Conservation (phyloP, 2,329 filamentous ascomycete species). For the Aureobasidium vineae region DNA sequence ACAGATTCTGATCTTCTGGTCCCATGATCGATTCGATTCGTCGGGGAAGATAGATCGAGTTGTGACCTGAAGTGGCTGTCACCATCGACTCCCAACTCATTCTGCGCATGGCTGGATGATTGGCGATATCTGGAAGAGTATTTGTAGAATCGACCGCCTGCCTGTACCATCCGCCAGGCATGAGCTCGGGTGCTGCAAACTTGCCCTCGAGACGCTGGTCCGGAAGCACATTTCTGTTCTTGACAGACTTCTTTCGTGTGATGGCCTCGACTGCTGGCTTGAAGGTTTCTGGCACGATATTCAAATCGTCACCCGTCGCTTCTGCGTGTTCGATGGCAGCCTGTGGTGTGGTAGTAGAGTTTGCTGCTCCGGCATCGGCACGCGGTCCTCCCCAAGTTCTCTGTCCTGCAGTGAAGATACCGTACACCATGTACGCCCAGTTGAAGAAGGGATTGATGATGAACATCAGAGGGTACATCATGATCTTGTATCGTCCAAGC, state of each 20-base stretch:
- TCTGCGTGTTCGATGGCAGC: conserved; percentile 82
- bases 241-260: conserved; percentile 42
- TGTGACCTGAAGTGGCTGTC: conserved; percentile 56
- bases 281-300: conserved; percentile 86
- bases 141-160: conserved; percentile 58
- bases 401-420: conserved; percentile 90
- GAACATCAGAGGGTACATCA: conserved; percentile 95
- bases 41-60: conserved; percentile 65
- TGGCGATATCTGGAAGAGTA: conserved; percentile 16
- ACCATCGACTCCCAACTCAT: conserved; percentile 54
- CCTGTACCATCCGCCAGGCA: conserved; percentile 66
- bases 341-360: conserved; percentile 70
- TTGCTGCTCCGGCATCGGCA: conserved; percentile 80
- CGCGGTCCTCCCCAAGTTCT: conserved; percentile 94
- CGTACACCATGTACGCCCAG: conserved; percentile 97
- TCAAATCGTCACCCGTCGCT: conserved; percentile 79
- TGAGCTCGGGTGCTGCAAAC: conserved; percentile 69
- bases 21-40: conserved; percentile 71
- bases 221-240: conserved; percentile 65
- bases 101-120: conserved; percentile 29
- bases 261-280: conserved; percentile 55
- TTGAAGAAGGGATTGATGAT: conserved; percentile 95
- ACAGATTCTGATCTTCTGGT: conserved; percentile 72
- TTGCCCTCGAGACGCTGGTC: conserved; percentile 72
- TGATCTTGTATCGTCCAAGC: conserved; percentile 86